Conservation (phyloP, 2,329 filamentous ascomycete genomes). For the Blastomyces gilchristii region DNA sequence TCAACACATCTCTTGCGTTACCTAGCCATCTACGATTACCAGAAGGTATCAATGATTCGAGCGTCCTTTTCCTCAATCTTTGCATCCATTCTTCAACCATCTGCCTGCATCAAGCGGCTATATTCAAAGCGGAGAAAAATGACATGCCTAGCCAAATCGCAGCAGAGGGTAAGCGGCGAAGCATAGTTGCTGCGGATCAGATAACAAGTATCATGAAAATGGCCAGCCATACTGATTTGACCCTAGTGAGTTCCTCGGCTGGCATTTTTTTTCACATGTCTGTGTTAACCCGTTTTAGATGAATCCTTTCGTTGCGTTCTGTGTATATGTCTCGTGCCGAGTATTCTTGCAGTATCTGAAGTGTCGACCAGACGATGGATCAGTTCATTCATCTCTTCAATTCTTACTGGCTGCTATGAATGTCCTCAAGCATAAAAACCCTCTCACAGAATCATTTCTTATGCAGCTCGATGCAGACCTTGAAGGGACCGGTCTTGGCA, state of each 20-base stretch:
- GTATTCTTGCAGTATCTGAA: conserved; percentile 97
- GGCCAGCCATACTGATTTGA: conserved; percentile 80
- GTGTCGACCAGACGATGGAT: conserved; percentile 70
- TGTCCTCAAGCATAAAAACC: conserved; percentile 75
- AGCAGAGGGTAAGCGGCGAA: conserved; percentile 83
- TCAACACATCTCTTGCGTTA: conserved; percentile 77
- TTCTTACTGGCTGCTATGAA: conserved; percentile 88
- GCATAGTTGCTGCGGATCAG: conserved; percentile 85
- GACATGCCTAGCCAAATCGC: conserved; percentile 64
- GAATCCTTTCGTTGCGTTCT: conserved; percentile 93
- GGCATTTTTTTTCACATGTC: neutral
- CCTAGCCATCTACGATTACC: conserved; percentile 73
- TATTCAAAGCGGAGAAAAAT: conserved; percentile 93
- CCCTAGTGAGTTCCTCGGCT: conserved; percentile 50
- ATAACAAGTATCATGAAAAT: conserved; percentile 93
- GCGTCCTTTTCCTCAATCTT: conserved; percentile 92
- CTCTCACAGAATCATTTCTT: conserved; percentile 86
- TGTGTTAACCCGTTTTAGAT: conserved; percentile 47
- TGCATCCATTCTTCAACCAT: conserved; percentile 93
- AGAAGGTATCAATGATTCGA: conserved; percentile 62
- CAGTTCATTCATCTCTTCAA: conserved; percentile 70
- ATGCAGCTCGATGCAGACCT: conserved; percentile 89
- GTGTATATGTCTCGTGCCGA: conserved; percentile 85
- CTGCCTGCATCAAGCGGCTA: conserved; percentile 94
- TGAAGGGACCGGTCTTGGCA: conserved; percentile 42